Evolutionary conservation across 2,329 filamentous ascomycete species (phyloP), one percentile per base, ranked within the genome.

Genomic region (Graphilbum sp.): DNA sequence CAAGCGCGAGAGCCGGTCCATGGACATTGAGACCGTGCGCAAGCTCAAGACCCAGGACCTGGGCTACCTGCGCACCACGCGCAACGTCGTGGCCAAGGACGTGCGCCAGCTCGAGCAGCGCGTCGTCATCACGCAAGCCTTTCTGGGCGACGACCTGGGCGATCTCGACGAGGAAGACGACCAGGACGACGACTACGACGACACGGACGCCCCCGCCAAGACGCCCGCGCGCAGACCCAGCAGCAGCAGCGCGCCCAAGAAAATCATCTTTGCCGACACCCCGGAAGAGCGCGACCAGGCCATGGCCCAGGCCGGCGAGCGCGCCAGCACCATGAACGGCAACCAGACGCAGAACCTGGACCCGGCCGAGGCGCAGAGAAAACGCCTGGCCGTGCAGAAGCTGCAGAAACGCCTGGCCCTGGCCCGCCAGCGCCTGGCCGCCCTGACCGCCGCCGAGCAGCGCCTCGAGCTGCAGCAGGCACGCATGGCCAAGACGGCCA

Each of bases 31-130:
- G 18, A 64, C 65, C 1, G 70, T 75, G 19, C 62, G 75, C 17
- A 58, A 79, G 18, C 64, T 79, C 45, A 81, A 80, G 61, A 80
- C 75, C 2, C 76, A 81, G 55, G 76, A 81, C 49, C 53, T 76
- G 23, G 74, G 68, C 3, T 80, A 80, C 51, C 53, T 79, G 20
- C 60, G 75, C 43, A 75, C 72, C 18, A 69, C 73, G 62, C 61
- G 69, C 40, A 76, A 75, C 46, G 62, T 74, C 20, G 62, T 68
- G 4, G 51, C 59, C 41, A 76, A 75, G 50, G 71, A 79, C 46
- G 66, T 75, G 2, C 59, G 60, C 31, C 54, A 49, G 38, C 51
- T 79, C 20, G 66, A 76, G 55, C 62, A 72, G 54, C 60, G 66
- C 41, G 58, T 68, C 2, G 58, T 72, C 9, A 51, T 70, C 4